Evolutionary conservation across 75 land plant genomes (phyloP).

Genomic region (Cunninghamia lanceolata): DNA sequence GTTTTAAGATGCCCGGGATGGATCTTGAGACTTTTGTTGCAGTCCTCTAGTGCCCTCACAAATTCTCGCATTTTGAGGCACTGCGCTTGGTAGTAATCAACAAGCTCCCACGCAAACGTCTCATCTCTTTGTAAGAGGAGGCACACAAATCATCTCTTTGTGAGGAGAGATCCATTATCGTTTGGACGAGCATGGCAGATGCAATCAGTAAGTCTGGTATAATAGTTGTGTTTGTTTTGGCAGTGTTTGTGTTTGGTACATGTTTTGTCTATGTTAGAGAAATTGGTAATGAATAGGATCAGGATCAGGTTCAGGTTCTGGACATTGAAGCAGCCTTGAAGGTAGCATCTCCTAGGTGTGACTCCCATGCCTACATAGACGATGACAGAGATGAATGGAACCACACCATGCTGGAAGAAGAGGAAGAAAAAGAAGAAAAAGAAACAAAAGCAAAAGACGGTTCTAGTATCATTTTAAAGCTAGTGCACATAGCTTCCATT

Average conservation of each 20-base stretch:
- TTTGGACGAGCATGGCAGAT: too few relatives aligned
- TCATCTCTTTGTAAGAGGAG: too few relatives aligned
- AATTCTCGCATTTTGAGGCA: too few relatives aligned
- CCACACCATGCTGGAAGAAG: not conserved
- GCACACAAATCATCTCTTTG: too few relatives aligned
- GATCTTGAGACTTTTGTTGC: too few relatives aligned
- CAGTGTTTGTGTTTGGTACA: not conserved
- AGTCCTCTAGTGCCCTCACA: too few relatives aligned
- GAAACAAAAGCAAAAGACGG: not conserved
- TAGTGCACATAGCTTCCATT: not conserved
- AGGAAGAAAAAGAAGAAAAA: not conserved
- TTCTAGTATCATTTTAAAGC: not conserved
- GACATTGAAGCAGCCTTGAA: constrained; percentile 11
- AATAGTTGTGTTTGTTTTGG: not conserved
- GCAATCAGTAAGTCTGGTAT: too few relatives aligned
- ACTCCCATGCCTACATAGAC: not conserved
- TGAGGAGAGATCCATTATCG: too few relatives aligned
- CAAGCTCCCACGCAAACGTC: too few relatives aligned
- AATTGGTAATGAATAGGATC: not conserved
- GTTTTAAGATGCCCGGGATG: too few relatives aligned
- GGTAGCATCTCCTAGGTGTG: not conserved
- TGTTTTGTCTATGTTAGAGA: not conserved
- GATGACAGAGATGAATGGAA: not conserved
- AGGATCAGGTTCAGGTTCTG: not conserved
- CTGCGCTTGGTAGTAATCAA: too few relatives aligned